Evolutionary conservation across 2,329 filamentous ascomycete genomes (phyloP).

Genomic region (Diaporthe sp.): DNA sequence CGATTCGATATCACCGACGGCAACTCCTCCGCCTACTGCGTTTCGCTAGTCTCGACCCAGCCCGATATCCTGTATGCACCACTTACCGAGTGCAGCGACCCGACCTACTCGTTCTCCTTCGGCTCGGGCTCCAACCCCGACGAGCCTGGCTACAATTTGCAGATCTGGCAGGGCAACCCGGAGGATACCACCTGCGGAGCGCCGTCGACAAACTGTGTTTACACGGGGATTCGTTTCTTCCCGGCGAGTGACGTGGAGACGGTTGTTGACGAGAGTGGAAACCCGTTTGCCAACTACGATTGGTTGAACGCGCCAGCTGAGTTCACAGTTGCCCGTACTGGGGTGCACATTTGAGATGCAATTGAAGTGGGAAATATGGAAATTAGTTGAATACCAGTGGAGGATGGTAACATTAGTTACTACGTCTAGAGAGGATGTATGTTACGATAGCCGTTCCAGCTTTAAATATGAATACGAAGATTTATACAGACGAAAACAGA

Average conservation of each 20-base stretch:
- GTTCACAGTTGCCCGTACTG: background rate
- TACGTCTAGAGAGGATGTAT: no score
- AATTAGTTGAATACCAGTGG: no score
- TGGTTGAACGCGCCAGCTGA: background rate
- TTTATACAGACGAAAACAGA: no score
- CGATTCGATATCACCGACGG: slow-evolving; percentile 18
- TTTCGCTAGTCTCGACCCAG: background rate
- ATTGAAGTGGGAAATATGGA: background rate
- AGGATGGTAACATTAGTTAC: background rate
- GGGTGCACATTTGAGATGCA: background rate
- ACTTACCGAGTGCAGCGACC: background rate
- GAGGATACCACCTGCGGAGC: background rate
- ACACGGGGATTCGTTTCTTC: slow-evolving; percentile 8
- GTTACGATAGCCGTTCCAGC: no score
- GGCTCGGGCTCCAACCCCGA: background rate
- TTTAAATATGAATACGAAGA: no score
- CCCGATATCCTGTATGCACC: background rate
- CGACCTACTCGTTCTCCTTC: slow-evolving; percentile 11
- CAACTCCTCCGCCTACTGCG: slow-evolving; percentile 8
- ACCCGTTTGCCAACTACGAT: slow-evolving; percentile 9
- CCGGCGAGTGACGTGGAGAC: slow-evolving; percentile 21
- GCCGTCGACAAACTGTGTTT: background rate
- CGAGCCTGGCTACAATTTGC: slow-evolving; percentile 8
- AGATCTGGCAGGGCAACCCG: slow-evolving; percentile 14
- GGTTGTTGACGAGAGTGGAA: background rate